These are phyloP conservation scores for Asparagopsis taxiformis DNA, from an alignment of 31 red algal genomes.

Conservation along the genomic window DNA sequence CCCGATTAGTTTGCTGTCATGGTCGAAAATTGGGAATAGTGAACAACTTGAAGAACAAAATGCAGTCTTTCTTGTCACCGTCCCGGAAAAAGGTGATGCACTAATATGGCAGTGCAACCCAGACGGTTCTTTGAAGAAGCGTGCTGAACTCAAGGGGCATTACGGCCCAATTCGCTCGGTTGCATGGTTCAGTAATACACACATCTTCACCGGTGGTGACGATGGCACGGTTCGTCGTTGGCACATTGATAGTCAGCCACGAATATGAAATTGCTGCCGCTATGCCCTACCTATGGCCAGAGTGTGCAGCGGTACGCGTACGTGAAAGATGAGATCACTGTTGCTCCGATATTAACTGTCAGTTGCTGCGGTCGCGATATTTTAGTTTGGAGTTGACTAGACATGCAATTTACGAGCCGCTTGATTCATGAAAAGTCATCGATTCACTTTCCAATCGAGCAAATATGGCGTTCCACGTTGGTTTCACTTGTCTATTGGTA, in stretches of 20 bases:
- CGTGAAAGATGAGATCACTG: too few relatives aligned
- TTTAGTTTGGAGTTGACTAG: too few relatives aligned
- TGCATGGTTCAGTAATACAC: neutral
- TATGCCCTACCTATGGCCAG: too few relatives aligned
- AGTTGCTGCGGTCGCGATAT: too few relatives aligned
- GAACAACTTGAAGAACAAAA: neutral
- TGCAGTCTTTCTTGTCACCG: neutral
- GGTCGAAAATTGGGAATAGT: neutral
- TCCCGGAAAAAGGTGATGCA: constrained; percentile 1
- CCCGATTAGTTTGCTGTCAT: neutral
- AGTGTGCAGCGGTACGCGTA: too few relatives aligned
- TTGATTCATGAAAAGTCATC: too few relatives aligned
- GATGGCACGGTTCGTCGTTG: constrained; percentile 13
- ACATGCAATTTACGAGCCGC: too few relatives aligned
- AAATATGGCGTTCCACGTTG: too few relatives aligned
- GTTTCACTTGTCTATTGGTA: too few relatives aligned
- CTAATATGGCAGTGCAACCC: neutral
- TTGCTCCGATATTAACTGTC: too few relatives aligned
- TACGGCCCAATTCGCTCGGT: neutral
- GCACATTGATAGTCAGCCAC: constrained; percentile 10
- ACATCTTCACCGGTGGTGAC: constrained; percentile 1
- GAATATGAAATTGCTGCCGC: neutral
- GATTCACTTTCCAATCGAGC: too few relatives aligned
- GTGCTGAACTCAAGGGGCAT: neutral
- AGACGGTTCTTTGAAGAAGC: neutral